A percentile compares a stretch with the other conserved stretches of the same genome.
Conservation (phyloP, 2,329 filamentous ascomycete species). For the Xylariales sp. region DNA sequence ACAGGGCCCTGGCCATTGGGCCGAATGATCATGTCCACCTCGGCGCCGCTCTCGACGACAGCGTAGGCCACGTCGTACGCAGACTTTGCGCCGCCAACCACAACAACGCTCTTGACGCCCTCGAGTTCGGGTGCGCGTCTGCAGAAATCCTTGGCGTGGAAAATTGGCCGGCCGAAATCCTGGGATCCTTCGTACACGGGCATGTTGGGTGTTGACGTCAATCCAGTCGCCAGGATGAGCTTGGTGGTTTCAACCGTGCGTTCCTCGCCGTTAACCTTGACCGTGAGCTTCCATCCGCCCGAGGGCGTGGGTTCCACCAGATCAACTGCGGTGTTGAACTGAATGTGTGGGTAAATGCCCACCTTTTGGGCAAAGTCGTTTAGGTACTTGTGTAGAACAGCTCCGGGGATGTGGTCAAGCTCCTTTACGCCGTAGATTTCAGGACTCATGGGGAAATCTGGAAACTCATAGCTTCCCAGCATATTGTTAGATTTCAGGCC, state of each 20-base stretch:
- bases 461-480: constrained; percentile 31
- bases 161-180: constrained; percentile 42
- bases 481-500: constrained; percentile 38
- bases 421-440: constrained; percentile 29
- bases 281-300: constrained; percentile 20
- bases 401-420: constrained; percentile 54
- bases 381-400: constrained; percentile 50
- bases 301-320: constrained; percentile 32
- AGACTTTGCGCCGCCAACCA: constrained; percentile 57
- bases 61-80: constrained; percentile 57
- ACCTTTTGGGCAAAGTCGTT: constrained; percentile 47
- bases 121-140: constrained; percentile 19
- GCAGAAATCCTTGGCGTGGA: constrained; percentile 50
- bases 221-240: constrained; percentile 55
- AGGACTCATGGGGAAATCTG: constrained; percentile 26
- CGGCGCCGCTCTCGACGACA: constrained; percentile 42
- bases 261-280: constrained; percentile 4
- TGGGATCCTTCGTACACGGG: constrained; percentile 42
- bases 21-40: constrained; percentile 51
- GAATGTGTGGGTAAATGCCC: constrained; percentile 39
- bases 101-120: constrained; percentile 32
- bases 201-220: constrained; percentile 50
- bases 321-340: constrained; percentile 44
- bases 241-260: constrained; percentile 30
- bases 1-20: constrained; percentile 45